Evolutionary conservation across 2,329 filamentous ascomycete species (phyloP).

Genomic region (Pestalotiopsis sp.): DNA sequence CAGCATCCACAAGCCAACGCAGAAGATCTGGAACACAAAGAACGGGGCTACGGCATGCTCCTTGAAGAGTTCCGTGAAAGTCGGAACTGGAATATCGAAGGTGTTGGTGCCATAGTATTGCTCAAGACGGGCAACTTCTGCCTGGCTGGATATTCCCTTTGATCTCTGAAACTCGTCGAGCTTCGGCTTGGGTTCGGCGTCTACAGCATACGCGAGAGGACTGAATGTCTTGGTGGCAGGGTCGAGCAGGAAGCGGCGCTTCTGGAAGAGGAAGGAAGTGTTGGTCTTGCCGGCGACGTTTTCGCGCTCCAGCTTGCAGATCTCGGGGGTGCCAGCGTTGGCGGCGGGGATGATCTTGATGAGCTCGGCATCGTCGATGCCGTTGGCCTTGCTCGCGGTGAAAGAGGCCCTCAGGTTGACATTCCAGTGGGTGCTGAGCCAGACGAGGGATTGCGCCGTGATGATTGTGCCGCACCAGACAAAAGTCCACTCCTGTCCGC

Average conservation of each 20-base stretch:
- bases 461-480: slow-evolving; percentile 89
- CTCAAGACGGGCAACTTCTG: slow-evolving; percentile 77
- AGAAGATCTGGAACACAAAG: slow-evolving; percentile 99
- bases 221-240: slow-evolving; percentile 72
- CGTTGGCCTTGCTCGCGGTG: slow-evolving; percentile 70
- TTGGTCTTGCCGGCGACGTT: slow-evolving; percentile 74
- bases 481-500: slow-evolving; percentile 96
- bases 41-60: slow-evolving; percentile 98
- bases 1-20: slow-evolving; percentile 96
- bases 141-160: slow-evolving; percentile 69
- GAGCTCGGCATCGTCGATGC: slow-evolving; percentile 72
- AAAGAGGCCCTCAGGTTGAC: slow-evolving; percentile 82
- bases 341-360: slow-evolving; percentile 91
- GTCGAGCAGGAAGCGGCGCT: slow-evolving; percentile 90
- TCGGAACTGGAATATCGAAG: slow-evolving; percentile 96
- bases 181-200: slow-evolving; percentile 78
- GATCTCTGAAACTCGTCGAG: slow-evolving; percentile 79
- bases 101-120: slow-evolving; percentile 95
- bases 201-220: slow-evolving; percentile 80
- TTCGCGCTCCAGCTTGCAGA: slow-evolving; percentile 79
- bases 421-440: slow-evolving; percentile 98
- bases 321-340: slow-evolving; percentile 87
- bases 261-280: slow-evolving; percentile 93
- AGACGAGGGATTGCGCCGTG: slow-evolving; percentile 83
- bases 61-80: slow-evolving; percentile 93